Evolutionary conservation across 2,329 filamentous ascomycete genomes (phyloP).

Genomic region (Taxawa tesnikishii): DNA sequence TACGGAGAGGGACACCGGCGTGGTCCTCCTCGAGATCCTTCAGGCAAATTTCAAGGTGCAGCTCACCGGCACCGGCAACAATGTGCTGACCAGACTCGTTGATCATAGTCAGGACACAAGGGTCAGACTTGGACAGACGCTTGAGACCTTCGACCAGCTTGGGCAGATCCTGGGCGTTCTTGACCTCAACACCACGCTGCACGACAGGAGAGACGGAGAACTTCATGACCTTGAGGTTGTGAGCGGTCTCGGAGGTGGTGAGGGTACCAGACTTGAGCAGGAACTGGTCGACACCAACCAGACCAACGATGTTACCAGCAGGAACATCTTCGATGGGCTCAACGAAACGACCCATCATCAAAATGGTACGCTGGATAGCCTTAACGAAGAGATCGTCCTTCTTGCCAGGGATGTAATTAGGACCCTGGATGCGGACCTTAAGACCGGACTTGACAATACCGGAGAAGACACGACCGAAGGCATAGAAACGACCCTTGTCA

Average conservation of each 20-base stretch:
- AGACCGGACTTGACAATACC: constrained; percentile 96
- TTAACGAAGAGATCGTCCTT: constrained; percentile 99
- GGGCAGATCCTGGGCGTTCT: constrained; percentile 99
- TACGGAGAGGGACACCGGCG: constrained; percentile 92
- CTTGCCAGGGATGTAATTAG: constrained; percentile 95
- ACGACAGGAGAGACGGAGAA: constrained; percentile 99
- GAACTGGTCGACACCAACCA: constrained; percentile 99
- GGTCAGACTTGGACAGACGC: constrained; percentile 99
- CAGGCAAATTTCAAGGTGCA: constrained; percentile 99
- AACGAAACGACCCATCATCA: constrained; percentile 99
- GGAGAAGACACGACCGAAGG: constrained; percentile 99
- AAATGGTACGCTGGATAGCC: constrained; percentile 97
- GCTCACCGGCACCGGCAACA: constrained; percentile 97
- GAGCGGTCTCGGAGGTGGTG: constrained; percentile 89
- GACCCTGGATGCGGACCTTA: constrained; percentile 99
- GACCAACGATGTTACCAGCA: constrained; percentile 98
- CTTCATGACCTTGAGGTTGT: constrained; percentile 99
- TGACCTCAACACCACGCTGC: constrained; percentile 96
- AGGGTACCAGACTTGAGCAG: constrained; percentile 99
- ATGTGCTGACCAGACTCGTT: constrained; percentile 94
- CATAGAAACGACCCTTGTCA: constrained; percentile 99
- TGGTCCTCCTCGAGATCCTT: constrained; percentile 99
- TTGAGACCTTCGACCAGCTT: constrained; percentile 99
- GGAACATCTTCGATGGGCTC: constrained; percentile 99
- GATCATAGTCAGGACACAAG: constrained; percentile 88